These are phyloP conservation scores for Trametes cinnabarina DNA, from an alignment of 768 basidiomycete genomes.

Conservation along the genomic window DNA sequence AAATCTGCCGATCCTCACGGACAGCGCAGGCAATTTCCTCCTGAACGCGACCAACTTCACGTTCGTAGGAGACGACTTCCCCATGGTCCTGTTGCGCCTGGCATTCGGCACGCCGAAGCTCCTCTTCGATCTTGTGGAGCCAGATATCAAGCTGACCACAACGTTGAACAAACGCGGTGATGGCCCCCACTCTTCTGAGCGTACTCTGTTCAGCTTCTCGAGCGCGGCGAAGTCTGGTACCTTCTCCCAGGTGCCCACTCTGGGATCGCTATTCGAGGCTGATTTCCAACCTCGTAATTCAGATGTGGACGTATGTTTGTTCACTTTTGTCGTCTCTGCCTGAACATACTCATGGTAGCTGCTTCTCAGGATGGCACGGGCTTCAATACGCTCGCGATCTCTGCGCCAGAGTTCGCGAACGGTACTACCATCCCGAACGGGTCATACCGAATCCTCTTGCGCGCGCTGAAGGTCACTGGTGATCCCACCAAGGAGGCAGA, in stretches of 20 bases:
- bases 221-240: conserved; percentile 32
- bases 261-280: conserved; percentile 49
- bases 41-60: conserved; percentile 44
- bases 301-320: conserved; percentile 23
- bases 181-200: conserved; percentile 17
- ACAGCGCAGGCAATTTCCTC: conserved; percentile 42
- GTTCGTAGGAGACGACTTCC: conserved; percentile 42
- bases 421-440: conserved; percentile 44
- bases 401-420: conserved; percentile 33
- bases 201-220: conserved; percentile 40
- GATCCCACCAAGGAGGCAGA: conserved; percentile 38
- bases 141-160: conserved; percentile 39
- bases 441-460: conserved; percentile 40
- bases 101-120: conserved; percentile 50
- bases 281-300: conserved; percentile 50
- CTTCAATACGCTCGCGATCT: conserved; percentile 30
- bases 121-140: conserved; percentile 47
- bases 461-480: conserved; percentile 46
- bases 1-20: conserved; percentile 41
- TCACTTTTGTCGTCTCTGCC: not conserved
- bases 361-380: conserved; percentile 29
- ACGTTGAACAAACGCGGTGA: conserved; percentile 36
- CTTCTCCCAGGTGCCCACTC: conserved; percentile 36
- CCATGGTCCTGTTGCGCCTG: conserved; percentile 38
- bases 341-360: not conserved